Percentiles rank a stretch among this genome's conserved stretches.
These are phyloP conservation scores for Skeletonema menzelii DNA, from an alignment of 108 stramenopile species.

Conservation along the genomic window DNA sequence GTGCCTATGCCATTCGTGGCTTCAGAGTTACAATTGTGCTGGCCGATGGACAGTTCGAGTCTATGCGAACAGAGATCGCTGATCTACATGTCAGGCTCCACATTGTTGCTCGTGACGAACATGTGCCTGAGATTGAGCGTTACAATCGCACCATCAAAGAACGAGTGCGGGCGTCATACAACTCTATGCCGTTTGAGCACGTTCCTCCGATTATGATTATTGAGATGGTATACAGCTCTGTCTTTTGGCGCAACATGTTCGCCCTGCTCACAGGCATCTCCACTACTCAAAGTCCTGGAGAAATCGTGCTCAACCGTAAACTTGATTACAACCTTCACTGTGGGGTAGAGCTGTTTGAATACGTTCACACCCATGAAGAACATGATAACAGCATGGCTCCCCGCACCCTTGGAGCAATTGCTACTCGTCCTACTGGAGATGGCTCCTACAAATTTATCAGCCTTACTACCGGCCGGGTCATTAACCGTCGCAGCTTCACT, in stretches of 20 bases:
- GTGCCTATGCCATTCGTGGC: neutral
- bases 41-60: conserved; percentile 24
- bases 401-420: conserved; percentile 3
- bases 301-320: no score
- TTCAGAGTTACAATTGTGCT: conserved; percentile 10
- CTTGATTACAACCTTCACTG: neutral
- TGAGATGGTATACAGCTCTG: conserved; percentile 2
- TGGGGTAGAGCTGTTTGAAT: neutral
- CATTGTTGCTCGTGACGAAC: conserved; percentile 30
- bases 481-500: neutral
- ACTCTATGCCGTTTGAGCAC: conserved; percentile 33
- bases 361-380: conserved; percentile 25
- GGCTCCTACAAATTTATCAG: no score
- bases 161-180: conserved; percentile 10
- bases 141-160: conserved; percentile 44
- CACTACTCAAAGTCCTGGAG: conserved; percentile 14
- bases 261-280: conserved; percentile 13
- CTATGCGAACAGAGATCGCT: conserved; percentile 11
- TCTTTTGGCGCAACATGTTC: conserved; percentile 41
- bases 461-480: no score
- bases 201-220: conserved; percentile 17
- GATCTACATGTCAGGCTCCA: conserved; percentile 5
- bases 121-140: conserved; percentile 52
- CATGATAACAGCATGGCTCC: conserved; percentile 28
- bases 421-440: no score